Evolutionary conservation across 1,139 yeast genomes (phyloP).

Genomic region (Yamadazyma conglobata): DNA sequence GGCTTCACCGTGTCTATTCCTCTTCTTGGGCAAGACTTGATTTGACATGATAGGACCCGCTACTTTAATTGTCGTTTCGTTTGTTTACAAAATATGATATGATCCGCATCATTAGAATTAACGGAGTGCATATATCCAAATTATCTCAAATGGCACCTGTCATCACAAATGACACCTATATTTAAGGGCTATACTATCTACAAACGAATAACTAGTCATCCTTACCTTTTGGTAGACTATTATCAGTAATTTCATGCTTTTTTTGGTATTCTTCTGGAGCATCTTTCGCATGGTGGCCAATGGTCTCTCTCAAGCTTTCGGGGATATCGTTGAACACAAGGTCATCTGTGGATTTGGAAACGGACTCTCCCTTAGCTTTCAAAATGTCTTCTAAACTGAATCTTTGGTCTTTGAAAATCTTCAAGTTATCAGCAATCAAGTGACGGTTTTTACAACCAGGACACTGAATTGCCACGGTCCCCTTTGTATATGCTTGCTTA

Average conservation of each 20-base stretch:
- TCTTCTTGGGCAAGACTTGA: conserved; percentile 23
- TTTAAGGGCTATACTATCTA: too few relatives aligned
- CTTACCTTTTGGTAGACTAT: conserved; percentile 9
- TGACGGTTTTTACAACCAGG: conserved; percentile 90
- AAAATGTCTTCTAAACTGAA: conserved; percentile 81
- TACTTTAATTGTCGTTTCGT: not conserved
- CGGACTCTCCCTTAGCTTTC: conserved; percentile 68
- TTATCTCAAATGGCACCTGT: too few relatives aligned
- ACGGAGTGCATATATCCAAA: too few relatives aligned
- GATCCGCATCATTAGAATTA: too few relatives aligned
- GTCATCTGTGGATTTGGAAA: conserved; percentile 60
- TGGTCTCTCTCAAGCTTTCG: conserved; percentile 48
- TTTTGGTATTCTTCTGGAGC: conserved; percentile 38
- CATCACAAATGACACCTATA: too few relatives aligned
- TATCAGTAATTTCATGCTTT: conserved; percentile 3
- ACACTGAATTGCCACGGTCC: conserved; percentile 87
- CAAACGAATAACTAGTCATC: not conserved
- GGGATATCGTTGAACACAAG: conserved; percentile 73
- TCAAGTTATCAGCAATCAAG: conserved; percentile 88
- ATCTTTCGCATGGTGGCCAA: conserved; percentile 66
- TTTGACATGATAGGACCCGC: conserved; percentile 5
- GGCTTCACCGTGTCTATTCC: conserved; percentile 14
- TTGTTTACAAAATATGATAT: conserved; percentile 3
- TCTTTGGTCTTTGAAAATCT: conserved; percentile 70
- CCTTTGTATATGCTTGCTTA: conserved; percentile 84